These are phyloP conservation scores for Erythrobasidium hasegawianum DNA, from an alignment of 1,284 basidiomycete genomes.

Conservation along the genomic window DNA sequence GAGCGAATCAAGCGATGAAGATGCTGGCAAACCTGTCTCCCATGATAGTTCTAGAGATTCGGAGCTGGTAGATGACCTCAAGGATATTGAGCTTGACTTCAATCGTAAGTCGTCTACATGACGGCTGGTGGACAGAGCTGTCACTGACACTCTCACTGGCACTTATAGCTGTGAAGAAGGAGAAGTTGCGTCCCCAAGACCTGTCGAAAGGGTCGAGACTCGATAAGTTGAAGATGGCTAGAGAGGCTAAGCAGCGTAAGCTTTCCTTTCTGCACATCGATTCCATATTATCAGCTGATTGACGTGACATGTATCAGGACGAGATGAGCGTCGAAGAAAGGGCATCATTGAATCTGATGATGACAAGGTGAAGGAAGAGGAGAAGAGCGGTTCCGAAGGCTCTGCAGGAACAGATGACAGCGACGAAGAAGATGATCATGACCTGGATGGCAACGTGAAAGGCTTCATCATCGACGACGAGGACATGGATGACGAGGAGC, in stretches of 20 bases:
- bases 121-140: neutral
- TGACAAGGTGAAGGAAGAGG: neutral
- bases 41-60: neutral
- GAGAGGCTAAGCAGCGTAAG: conserved; percentile 27
- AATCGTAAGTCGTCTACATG: conserved; percentile 1
- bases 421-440: neutral
- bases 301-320: neutral
- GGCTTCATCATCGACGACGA: conserved; percentile 24
- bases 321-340: conserved; percentile 5
- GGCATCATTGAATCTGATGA: conserved; percentile 34
- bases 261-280: neutral
- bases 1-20: neutral
- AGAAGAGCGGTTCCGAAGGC: conserved; percentile 2
- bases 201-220: conserved; percentile 18
- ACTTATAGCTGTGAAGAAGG: conserved; percentile 14
- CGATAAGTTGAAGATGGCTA: conserved; percentile 17
- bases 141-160: neutral
- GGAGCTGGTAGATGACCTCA: neutral
- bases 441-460: neutral
- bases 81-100: conserved; percentile 21
- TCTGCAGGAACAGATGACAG: neutral
- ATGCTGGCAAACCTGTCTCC: neutral
- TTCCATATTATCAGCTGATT: neutral
- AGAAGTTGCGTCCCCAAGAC: conserved; percentile 26
- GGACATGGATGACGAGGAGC: conserved; percentile 22